A percentile compares a stretch with the other conserved stretches of the same genome.
Evolutionary conservation across 176 grass and related monocot species (phyloP).

Genomic region (Bonia amplexicaulis): DNA sequence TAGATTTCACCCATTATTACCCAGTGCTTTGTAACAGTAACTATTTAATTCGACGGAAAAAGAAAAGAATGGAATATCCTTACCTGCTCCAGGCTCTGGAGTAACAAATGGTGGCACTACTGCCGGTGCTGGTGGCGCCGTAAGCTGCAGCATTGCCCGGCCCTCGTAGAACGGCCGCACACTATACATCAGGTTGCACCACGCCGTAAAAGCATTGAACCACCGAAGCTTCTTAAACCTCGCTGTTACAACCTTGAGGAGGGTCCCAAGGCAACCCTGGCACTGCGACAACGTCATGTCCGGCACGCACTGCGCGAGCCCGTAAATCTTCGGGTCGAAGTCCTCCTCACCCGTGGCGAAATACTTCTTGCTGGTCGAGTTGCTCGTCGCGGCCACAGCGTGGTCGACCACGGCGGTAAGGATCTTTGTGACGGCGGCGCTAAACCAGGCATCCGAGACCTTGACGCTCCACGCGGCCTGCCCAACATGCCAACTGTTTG

Average conservation of each 20-base stretch:
- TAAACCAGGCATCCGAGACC: slow-evolving; percentile 11
- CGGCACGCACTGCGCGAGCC: slow-evolving; percentile 48
- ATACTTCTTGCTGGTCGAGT: slow-evolving; percentile 28
- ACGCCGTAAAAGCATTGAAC: neutral
- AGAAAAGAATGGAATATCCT: neutral
- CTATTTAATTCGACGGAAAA: no score
- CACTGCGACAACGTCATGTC: slow-evolving; percentile 27
- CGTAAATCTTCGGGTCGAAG: slow-evolving; percentile 40
- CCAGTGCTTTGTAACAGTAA: neutral
- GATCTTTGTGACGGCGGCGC: neutral
- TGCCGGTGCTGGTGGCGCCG: slow-evolving; percentile 1
- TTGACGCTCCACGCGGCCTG: neutral
- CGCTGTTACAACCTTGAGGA: neutral
- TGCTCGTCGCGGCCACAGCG: neutral
- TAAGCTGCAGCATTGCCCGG: neutral
- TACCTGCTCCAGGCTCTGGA: neutral
- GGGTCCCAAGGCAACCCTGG: neutral
- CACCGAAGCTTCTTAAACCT: neutral
- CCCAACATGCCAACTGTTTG: no score
- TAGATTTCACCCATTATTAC: no score
- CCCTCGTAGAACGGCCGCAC: slow-evolving; percentile 13
- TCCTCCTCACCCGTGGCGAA: slow-evolving; percentile 35
- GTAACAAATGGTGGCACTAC: neutral
- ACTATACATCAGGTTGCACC: slow-evolving; percentile 24
- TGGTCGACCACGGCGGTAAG: slow-evolving; percentile 11